These are phyloP conservation scores for Laguncularia racemosa DNA, from an alignment of 345 rosid species.

Conservation along the genomic window DNA sequence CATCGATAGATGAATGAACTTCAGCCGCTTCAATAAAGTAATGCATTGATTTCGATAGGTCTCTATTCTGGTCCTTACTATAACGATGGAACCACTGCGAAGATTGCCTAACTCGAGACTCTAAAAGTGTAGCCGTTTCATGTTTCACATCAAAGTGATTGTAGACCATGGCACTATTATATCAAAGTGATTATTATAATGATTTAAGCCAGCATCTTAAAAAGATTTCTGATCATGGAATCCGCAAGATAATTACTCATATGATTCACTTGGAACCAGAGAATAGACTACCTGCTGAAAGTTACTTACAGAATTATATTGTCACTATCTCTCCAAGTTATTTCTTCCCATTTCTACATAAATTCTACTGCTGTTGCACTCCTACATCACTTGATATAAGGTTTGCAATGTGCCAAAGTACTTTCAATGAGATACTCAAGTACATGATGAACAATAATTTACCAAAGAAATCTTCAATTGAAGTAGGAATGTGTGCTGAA, in stretches of 20 bases:
- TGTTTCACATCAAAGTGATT: conserved; percentile 96
- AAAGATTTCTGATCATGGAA: conserved; percentile 91
- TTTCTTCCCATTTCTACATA: conserved; percentile 89
- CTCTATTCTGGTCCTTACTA: conserved; percentile 87
- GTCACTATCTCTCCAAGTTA: conserved; percentile 75
- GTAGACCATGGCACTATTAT: too few species aligned
- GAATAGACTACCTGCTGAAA: conserved; percentile 79
- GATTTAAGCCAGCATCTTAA: too few species aligned
- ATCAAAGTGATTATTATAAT: too few species aligned
- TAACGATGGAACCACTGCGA: conserved; percentile 65
- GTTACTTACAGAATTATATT: conserved; percentile 75
- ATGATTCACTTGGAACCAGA: conserved; percentile 99
- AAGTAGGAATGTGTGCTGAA: conserved; percentile 18
- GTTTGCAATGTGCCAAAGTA: conserved; percentile 92
- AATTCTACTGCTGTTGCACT: conserved; percentile 92
- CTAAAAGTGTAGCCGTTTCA: conserved; percentile 84
- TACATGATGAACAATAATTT: conserved; percentile 66
- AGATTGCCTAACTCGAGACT: conserved; percentile 72
- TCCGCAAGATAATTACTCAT: conserved; percentile 92
- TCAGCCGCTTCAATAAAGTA: conserved; percentile 95
- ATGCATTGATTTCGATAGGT: conserved; percentile 87
- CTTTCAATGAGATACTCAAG: conserved; percentile 84
- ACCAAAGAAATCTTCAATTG: conserved; percentile 28
- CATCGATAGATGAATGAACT: conserved; percentile 87
- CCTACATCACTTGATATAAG: conserved; percentile 93